Evolutionary conservation across 2,329 filamentous ascomycete species (phyloP), one percentile per base, ranked within the genome.

Genomic region (Mycosphaerelloides madeirae): DNA sequence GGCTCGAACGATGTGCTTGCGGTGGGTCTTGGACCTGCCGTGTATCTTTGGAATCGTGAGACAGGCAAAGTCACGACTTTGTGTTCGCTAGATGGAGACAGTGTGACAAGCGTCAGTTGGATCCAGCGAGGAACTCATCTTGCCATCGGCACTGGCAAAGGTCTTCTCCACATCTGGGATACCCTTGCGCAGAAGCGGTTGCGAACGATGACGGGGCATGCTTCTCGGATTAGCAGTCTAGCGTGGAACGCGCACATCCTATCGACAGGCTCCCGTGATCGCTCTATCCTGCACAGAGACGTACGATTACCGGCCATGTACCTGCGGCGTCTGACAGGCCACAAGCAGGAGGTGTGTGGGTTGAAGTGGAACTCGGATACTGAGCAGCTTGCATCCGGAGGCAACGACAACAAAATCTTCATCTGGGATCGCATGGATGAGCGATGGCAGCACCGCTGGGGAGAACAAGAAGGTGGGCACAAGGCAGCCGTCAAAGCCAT

Each of bases 211-310:
- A 95, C 88, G 6, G 93, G 93, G 2, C 93, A 98, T 66, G 93
- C 89, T 1, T 88, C 85, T 48, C 82, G 93, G 48, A 93, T 98
- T 31, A 93, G 93, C 18, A 89, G 91, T 22, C 73, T 98, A 49
- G 93, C 93, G 1, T 98, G 93, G 93, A 98, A 98, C 60, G 89
- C 93, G 40, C 93, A 98, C 63, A 95, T 98, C 43, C 80, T 98
- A 16, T 95, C 90, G 0, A 97, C 93, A 3, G 93, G 93, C 16
- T 97, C 91, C 20, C 80, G 93, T 39, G 93, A 98, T 69, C 85
- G 93, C 28, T 74, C 87, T 9, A 98, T 98, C 49, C 94, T 93
- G 60, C 93, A 98, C 64, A 87, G 93, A 45, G 93, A 98, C 65
- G 93, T 98, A 19, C 84, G 93, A 46, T 86, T 87, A 29, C 88